Percentiles rank a stretch among this genome's conserved stretches.
These are phyloP conservation scores for Diplotaxis tenuifolia DNA, from an alignment of 345 rosid genomes.

Conservation along the genomic window DNA sequence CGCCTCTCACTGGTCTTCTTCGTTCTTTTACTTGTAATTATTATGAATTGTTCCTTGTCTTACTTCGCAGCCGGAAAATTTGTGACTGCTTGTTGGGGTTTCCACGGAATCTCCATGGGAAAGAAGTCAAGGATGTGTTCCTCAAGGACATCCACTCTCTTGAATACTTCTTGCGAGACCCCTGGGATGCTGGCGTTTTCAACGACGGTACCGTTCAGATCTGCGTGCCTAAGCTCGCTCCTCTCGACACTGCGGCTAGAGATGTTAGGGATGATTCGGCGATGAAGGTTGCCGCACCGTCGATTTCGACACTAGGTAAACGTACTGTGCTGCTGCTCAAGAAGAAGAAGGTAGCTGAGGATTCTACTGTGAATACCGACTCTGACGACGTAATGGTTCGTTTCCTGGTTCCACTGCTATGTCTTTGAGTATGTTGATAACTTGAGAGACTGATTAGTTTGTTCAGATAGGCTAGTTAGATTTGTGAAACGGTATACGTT, in stretches of 20 bases:
- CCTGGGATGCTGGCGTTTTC: slow-evolving; percentile 53
- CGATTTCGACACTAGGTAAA: slow-evolving; percentile 49
- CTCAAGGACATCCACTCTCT: slow-evolving; percentile 50
- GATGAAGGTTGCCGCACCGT: slow-evolving; percentile 45
- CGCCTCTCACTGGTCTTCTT: no score
- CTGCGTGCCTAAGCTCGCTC: slow-evolving; percentile 67
- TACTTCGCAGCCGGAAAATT: slow-evolving; percentile 63
- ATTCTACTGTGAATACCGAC: slow-evolving; percentile 58
- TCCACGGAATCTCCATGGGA: slow-evolving; percentile 55
- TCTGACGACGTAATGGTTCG: slow-evolving; percentile 53
- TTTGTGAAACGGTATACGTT: no score
- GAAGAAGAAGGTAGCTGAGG: slow-evolving; percentile 60
- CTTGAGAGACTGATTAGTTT: not conserved
- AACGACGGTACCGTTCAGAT: slow-evolving; percentile 67
- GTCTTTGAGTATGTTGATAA: not conserved
- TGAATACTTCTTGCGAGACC: slow-evolving; percentile 50
- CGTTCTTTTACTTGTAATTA: no score
- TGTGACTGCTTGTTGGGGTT: slow-evolving; percentile 91
- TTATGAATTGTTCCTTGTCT: slow-evolving; percentile 1
- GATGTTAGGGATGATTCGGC: slow-evolving; percentile 38
- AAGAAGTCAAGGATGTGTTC: slow-evolving; percentile 47
- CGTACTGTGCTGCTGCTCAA: slow-evolving; percentile 59
- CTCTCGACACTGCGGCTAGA: slow-evolving; percentile 34
- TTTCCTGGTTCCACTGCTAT: not conserved
- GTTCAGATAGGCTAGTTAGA: not conserved